Evolutionary conservation across 257 asterid species (phyloP).

Genomic region (Paulownia fortunei): DNA sequence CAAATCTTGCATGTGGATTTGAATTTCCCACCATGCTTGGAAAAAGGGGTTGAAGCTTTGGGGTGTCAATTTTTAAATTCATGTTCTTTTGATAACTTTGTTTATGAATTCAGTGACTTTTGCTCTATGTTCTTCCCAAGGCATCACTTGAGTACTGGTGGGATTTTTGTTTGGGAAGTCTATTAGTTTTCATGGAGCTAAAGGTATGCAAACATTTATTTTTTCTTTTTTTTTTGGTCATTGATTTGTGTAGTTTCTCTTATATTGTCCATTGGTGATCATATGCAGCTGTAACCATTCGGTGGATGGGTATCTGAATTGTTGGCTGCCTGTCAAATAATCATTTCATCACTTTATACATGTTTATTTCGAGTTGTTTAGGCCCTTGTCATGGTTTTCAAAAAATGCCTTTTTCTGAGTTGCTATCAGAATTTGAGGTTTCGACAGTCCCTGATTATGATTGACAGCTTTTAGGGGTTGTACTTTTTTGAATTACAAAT

Average conservation of each 20-base stretch:
- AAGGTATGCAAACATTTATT: conserved; percentile 55
- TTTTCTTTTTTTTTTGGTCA: not conserved
- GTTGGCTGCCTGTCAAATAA: conserved; percentile 31
- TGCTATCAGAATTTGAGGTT: conserved; percentile 31
- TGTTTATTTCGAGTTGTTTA: conserved; percentile 26
- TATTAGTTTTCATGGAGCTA: conserved; percentile 33
- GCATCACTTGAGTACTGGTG: conserved; percentile 51
- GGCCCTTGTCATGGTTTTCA: conserved; percentile 33
- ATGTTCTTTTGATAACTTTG: not conserved
- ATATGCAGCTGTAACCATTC: conserved; percentile 39
- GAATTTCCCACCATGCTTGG: conserved; percentile 42
- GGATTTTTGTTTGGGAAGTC: conserved; percentile 33
- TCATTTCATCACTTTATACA: conserved; percentile 31
- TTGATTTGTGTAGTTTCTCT: conserved; percentile 31
- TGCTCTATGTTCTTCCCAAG: conserved; percentile 56
- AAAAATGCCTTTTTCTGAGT: conserved; percentile 8
- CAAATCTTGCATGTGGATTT: conserved; percentile 46
- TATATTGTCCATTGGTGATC: conserved; percentile 24
- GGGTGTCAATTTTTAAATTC: conserved; percentile 20
- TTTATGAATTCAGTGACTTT: conserved; percentile 44
- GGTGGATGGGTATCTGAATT: conserved; percentile 37
- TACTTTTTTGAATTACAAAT: not conserved
- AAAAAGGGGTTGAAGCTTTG: conserved; percentile 27
- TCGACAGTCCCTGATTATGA: conserved; percentile 29
- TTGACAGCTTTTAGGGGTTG: conserved; percentile 30